These are phyloP conservation scores for Coemansia sp. DNA, from an alignment of 192 early-diverging fungal genomes.

Conservation along the genomic window DNA sequence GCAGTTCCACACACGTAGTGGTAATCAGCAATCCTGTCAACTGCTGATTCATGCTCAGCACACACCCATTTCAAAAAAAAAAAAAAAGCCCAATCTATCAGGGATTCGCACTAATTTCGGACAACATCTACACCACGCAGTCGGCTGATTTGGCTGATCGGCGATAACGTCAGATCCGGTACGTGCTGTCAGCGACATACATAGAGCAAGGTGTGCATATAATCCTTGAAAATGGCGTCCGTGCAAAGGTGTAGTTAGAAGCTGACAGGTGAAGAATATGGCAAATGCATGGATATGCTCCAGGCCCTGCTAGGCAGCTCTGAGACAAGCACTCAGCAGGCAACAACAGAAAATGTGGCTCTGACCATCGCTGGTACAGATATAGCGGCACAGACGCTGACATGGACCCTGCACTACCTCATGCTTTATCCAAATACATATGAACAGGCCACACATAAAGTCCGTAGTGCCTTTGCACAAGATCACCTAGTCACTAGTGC, in stretches of 20 bases:
- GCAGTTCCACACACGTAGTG: constrained; percentile 21
- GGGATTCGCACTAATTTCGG: constrained; percentile 5
- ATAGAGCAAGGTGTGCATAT: constrained; percentile 20
- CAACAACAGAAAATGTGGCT: constrained; percentile 22
- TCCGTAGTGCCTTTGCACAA: constrained; percentile 19
- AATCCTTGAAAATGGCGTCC: constrained; percentile 23
- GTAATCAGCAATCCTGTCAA: constrained; percentile 20
- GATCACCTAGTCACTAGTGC: constrained; percentile 16
- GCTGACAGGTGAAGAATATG: background rate
- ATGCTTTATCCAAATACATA: constrained; percentile 17
- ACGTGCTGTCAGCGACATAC: background rate
- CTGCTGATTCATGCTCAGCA: constrained; percentile 14
- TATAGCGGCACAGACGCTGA: constrained; percentile 26
- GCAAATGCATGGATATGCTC: constrained; percentile 24
- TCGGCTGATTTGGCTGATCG: constrained; percentile 12
- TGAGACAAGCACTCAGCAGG: constrained; percentile 27
- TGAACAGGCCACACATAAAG: constrained; percentile 13
- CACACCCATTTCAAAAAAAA: constrained; percentile 20
- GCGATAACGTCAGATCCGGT: constrained; percentile 20
- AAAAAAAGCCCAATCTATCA: constrained; percentile 26
- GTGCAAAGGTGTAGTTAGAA: background rate
- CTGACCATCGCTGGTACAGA: constrained; percentile 34
- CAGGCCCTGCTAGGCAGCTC: constrained; percentile 34
- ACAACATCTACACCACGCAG: constrained; percentile 22
- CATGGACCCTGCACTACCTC: constrained; percentile 34